Evolutionary conservation across 2,329 filamentous ascomycete genomes (phyloP), one percentile per base, ranked within the genome.

Genomic region (Penicillium nordicum): DNA sequence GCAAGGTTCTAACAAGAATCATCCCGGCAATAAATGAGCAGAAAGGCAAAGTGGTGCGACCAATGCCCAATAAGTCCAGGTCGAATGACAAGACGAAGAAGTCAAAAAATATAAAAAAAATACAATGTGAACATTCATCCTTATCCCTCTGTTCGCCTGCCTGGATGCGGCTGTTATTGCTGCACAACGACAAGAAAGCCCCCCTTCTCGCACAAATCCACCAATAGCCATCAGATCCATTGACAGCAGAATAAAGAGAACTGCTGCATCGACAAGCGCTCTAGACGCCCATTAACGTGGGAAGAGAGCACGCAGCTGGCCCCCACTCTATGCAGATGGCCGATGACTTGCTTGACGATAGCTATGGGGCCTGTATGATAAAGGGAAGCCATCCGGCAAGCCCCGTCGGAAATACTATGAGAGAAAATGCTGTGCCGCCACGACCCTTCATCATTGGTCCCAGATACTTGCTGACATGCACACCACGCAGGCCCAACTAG

Each of bases 231-330:
- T 38, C 53, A 48, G 30, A 55, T 25, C 53, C 45, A 37, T n/a
- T 11, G 37, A 2, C 41, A 29, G 7, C 41, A 54, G 51, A 50
- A 55, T 55, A 42, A 34, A 60, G 44, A 54, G 41, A 21, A 57
- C 41, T 52, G 41, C 42, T 65, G 61, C 61, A 65, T 52, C 27
- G 40, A 63, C 67, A 72, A 72, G 68, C 69, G 69, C 70, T 67
- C 61, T 69, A 71, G 61, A 69, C 69, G 69, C 70, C 62, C 51
- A 40, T 45, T 52, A 62, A 57, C 55, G 37, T 61, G 61, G 48
- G 30, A 61, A 57, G 8, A 29, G 23, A 52, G 41, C 40, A 55
- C 34, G 43, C 41, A 38, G 44, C 61, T 38, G 9, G 12, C 50
- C 61, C 57, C 50, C 54, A 51, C 42, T 57, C 55, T 45, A 62